These are phyloP conservation scores for Pythium phragmiticola DNA, from an alignment of 352 stramenopile genomes.

Conservation along the genomic window DNA sequence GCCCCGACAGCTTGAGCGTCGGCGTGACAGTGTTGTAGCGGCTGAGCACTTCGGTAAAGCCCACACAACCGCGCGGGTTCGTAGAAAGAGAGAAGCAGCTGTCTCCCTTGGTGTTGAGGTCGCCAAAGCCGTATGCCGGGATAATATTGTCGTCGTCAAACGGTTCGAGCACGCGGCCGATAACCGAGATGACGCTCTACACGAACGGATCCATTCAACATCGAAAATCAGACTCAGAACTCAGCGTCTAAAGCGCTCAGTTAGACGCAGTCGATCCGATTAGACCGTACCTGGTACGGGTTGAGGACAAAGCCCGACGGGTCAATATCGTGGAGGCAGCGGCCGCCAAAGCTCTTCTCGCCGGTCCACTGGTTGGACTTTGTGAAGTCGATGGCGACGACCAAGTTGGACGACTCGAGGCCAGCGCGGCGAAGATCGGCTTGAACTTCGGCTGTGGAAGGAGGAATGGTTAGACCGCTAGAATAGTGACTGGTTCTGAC, in stretches of 20 bases:
- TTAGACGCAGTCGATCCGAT: not conserved
- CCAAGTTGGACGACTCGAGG: slow-evolving; percentile 68
- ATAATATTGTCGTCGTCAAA: slow-evolving; percentile 86
- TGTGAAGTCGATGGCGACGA: slow-evolving; percentile 73
- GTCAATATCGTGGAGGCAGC: slow-evolving; percentile 59
- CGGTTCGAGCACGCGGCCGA: slow-evolving; percentile 63
- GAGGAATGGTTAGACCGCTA: not conserved
- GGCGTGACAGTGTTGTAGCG: slow-evolving; percentile 64
- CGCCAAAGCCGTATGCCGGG: slow-evolving; percentile 67
- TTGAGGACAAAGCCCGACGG: slow-evolving; percentile 42
- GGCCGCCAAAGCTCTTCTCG: slow-evolving; percentile 55
- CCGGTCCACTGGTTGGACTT: slow-evolving; percentile 78
- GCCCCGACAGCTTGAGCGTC: slow-evolving; percentile 49
- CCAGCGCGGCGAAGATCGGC: slow-evolving; percentile 42
- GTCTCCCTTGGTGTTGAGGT: slow-evolving; percentile 44
- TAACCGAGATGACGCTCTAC: slow-evolving; percentile 71
- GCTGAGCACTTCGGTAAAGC: slow-evolving; percentile 57
- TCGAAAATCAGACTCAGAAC: not conserved
- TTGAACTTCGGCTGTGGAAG: slow-evolving; percentile 44
- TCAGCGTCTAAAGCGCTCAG: not conserved
- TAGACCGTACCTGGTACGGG: slow-evolving; percentile 51
- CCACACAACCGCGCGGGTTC: slow-evolving; percentile 39
- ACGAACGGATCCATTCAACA: not conserved
- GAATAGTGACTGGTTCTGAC: not conserved
- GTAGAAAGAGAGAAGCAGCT: slow-evolving; percentile 48